Conservation (phyloP, 208 protist species). For the Acanthamoeba sp. region DNA sequence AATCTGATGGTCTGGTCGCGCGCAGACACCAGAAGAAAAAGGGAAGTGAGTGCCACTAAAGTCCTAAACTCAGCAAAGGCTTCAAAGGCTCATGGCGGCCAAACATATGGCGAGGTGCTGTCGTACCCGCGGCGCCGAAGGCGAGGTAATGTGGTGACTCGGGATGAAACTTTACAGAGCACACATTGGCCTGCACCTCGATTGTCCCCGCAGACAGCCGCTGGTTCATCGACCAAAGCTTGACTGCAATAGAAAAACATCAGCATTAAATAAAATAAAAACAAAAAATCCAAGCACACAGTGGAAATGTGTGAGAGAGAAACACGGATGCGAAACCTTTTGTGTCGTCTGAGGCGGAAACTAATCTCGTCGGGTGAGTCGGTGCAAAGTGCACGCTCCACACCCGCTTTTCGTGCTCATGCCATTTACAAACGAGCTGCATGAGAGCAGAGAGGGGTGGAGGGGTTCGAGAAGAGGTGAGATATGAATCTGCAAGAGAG, state of each 20-base stretch:
- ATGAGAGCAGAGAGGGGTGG: neutral
- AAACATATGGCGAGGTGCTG: neutral
- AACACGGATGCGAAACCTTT: conserved; percentile 57
- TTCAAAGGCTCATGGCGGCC: neutral
- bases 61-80: neutral
- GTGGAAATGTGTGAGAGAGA: neutral
- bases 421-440: conserved; percentile 30
- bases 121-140: conserved; percentile 77
- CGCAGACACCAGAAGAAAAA: neutral
- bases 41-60: neutral
- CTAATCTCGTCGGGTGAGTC: conserved; percentile 73
- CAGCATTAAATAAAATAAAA: neutral
- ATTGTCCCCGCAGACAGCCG: conserved; percentile 76
- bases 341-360: conserved; percentile 80
- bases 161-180: conserved; percentile 82
- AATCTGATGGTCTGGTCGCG: conserved; percentile 74
- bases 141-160: conserved; percentile 75
- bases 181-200: conserved; percentile 80
- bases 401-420: conserved; percentile 83
- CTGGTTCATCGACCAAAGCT: conserved; percentile 80
- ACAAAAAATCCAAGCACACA: no score
- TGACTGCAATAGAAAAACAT: conserved; percentile 45
- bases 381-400: conserved; percentile 83
- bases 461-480: no score
- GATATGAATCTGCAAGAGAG: neutral